Percentiles rank a stretch among this genome's conserved stretches.
Evolutionary conservation across 371 early-diverging fungal species (phyloP).

Genomic region (Mortierella sp.): DNA sequence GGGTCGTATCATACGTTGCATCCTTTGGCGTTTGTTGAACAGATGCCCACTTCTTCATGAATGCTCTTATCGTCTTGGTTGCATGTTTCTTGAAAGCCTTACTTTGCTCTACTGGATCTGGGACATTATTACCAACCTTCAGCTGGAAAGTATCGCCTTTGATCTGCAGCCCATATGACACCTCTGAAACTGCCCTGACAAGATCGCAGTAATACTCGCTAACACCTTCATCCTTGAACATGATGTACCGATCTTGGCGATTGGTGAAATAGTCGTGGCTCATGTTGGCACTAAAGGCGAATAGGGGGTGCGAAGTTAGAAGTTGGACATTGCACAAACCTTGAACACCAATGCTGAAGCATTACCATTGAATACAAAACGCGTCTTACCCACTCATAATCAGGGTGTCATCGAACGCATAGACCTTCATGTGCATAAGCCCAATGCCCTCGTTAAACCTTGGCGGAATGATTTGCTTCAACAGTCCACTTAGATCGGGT

Average conservation of each 20-base stretch:
- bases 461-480: constrained; percentile 82
- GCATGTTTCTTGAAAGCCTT: constrained; percentile 69
- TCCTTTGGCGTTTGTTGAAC: constrained; percentile 27
- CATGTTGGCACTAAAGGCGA: constrained; percentile 87
- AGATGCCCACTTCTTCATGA: constrained; percentile 62
- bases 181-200: constrained; percentile 67
- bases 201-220: constrained; percentile 81
- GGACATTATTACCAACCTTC: constrained; percentile 46
- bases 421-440: constrained; percentile 94
- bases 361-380: not conserved
- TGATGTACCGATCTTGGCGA: constrained; percentile 95
- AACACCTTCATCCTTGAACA: constrained; percentile 71
- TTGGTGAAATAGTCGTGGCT: constrained; percentile 94
- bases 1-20: constrained; percentile 71
- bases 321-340: not conserved
- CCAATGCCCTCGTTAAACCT: constrained; percentile 95
- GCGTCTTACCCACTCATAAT: constrained; percentile 88
- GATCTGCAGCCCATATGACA: constrained; percentile 74
- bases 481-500: constrained; percentile 81
- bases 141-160: constrained; percentile 33
- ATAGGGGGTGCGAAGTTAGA: not conserved
- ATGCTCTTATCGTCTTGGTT: constrained; percentile 62
- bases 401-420: constrained; percentile 89
- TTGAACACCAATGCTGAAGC: not conserved
- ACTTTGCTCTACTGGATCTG: constrained; percentile 79